Base-by-base conservation (phyloP, 2,329 filamentous ascomycete genomes). In the Ascocoryne sarcoides region DNA sequence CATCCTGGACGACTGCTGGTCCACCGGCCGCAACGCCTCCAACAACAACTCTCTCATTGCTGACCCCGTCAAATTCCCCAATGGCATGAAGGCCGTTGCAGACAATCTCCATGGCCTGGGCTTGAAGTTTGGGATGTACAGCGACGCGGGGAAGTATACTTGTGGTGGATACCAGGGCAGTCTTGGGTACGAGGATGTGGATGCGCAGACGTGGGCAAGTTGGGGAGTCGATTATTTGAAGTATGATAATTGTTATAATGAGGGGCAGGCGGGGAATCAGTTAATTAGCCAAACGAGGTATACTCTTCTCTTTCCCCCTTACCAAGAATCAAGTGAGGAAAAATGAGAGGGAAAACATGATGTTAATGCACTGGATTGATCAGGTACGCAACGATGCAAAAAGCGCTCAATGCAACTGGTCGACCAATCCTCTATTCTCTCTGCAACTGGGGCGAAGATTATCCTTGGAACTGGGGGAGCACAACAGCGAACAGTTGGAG, bases 171-270 rank as follows among this genome's bases (percentile, higher is more conserved):
- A 63, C 42, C 57, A 66, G 2, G 71, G 67, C 1, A 66, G 61
- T 30, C 50, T 71, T 30, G 70, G 67, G 4, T 65, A 70, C 49
- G 73, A 75, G 51, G 60, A 65, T 23, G 61, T 68, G 19, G 73
- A 77, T 53, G 73, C 73, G 1, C 55, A 67, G 12, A 63, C 66
- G 0, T 75, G 67, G 52, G 71, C 72, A 1, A 58, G 56, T 12
- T 72, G 70, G 67, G 70, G 66, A 1, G 66, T 73, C 21, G 66
- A 70, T 53, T 72, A 71, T 47, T 53, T 71, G 16, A 71, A 74
- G 52, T 75, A 75, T 48, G 71, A 75, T 56, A 75, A 75, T 51
- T 76, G 72, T 59, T 73, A 65, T 53, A 73, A 74, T 46, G 61
- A 68, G 44, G 71, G 71, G 5, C 65, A 70, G 40, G 66, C 64